A percentile compares a stretch with the other conserved stretches of the same genome.
These are phyloP conservation scores for Kwoniella sp. DNA, from an alignment of 768 basidiomycete species.

Conservation along the genomic window DNA sequence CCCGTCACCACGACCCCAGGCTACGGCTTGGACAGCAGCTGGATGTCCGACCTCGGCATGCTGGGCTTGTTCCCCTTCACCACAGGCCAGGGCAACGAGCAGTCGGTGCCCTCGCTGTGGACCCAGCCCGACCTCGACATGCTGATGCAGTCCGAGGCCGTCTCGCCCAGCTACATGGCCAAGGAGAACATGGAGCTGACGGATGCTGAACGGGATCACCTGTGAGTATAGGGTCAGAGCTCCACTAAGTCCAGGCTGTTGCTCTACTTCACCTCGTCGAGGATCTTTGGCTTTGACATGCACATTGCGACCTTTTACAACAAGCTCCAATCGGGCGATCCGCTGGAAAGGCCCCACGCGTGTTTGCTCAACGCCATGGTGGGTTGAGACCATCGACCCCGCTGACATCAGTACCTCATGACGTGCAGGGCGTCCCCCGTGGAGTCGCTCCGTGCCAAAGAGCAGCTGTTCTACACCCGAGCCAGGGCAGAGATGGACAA, in stretches of 20 bases:
- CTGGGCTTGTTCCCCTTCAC: conserved; percentile 3
- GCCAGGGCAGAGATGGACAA: conserved; percentile 11
- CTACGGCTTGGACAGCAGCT: neutral
- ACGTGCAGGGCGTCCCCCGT: conserved; percentile 13
- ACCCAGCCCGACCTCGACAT: neutral
- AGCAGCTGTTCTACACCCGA: conserved; percentile 3
- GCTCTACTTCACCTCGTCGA: conserved; percentile 21
- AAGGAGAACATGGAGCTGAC: neutral
- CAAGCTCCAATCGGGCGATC: conserved; percentile 7
- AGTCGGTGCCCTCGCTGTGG: conserved; percentile 4
- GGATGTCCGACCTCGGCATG: neutral
- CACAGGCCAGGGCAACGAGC: conserved; percentile 2
- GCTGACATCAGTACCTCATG: conserved; percentile 13
- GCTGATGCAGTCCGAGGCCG: neutral
- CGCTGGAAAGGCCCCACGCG: conserved; percentile 11
- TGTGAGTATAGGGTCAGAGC: conserved; percentile 14
- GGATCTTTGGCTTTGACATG: conserved; percentile 21
- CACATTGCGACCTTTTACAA: conserved; percentile 20
- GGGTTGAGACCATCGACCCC: neutral
- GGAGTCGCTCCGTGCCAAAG: conserved; percentile 6
- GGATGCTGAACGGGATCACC: conserved; percentile 18
- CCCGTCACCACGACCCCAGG: neutral
- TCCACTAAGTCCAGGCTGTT: conserved; percentile 4
- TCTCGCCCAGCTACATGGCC: neutral
- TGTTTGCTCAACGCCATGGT: conserved; percentile 25